Conservation (phyloP, 179 eudicot species). For the Camellia oleifera region DNA sequence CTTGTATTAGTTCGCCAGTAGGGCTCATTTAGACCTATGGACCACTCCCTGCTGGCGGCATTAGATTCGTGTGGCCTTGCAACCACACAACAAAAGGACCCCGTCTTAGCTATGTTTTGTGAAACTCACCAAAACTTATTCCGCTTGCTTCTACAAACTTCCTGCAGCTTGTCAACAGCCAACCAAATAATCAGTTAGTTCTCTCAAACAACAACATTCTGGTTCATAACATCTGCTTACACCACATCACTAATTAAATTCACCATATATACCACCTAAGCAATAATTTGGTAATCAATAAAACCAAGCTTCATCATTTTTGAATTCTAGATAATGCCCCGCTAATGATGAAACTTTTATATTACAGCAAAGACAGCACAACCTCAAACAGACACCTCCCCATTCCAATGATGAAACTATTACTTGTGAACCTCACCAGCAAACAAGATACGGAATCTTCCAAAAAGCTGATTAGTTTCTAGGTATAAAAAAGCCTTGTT, state of each 20-base stretch:
- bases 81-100: conserved; percentile 99
- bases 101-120: conserved; percentile 87
- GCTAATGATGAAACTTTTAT: no score
- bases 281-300: not conserved
- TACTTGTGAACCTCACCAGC: not conserved
- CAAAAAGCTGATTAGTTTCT: not conserved
- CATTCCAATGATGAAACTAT: not conserved
- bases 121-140: conserved; percentile 26
- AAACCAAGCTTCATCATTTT: not conserved
- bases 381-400: not conserved
- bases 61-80: conserved; percentile 98
- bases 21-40: conserved; percentile 79
- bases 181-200: conserved; percentile 8
- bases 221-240: conserved; percentile 1
- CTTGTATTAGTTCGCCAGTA: conserved; percentile 91
- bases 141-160: conserved; percentile 22
- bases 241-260: not conserved
- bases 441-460: not conserved
- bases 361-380: not conserved
- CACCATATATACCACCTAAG: not conserved
- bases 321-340: not conserved
- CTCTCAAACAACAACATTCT: not conserved
- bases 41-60: conserved; percentile 80
- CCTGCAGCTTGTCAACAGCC: conserved; percentile 9
- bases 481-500: not conserved